Percentiles rank a stretch among this genome's conserved stretches.
phyloP scores from a whole-genome alignment of 2,329 filamentous ascomycete genomes.

The Purpureocillium takamizusanense region DNA sequence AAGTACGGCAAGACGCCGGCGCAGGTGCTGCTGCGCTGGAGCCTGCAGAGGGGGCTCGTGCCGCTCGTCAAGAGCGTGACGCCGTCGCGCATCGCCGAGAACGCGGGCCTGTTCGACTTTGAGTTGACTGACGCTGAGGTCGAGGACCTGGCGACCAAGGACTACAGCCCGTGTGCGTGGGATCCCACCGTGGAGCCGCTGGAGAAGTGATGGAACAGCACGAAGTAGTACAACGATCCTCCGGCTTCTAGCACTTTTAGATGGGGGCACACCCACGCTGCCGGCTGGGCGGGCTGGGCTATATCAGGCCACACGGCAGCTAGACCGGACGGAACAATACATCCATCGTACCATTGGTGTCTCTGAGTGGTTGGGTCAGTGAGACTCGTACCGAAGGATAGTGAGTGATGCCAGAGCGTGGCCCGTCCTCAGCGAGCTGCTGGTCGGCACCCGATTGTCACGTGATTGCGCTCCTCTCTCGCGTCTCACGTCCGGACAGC shows the following conservation, averaged over 20 bases:
- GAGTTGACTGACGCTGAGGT: slow-evolving; percentile 45
- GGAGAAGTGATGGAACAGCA: slow-evolving; percentile 23
- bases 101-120: slow-evolving; percentile 47
- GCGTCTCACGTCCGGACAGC: slow-evolving; percentile 3
- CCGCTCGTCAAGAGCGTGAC: slow-evolving; percentile 69
- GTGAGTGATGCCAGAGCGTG: too few species aligned
- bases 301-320: not conserved
- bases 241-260: too few species aligned
- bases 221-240: too few species aligned
- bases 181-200: slow-evolving; percentile 42
- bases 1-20: slow-evolving; percentile 68
- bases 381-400: too few species aligned
- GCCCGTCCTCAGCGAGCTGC: not conserved
- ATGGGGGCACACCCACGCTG: too few species aligned
- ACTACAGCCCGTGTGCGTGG: slow-evolving; percentile 48
- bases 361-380: too few species aligned
- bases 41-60: slow-evolving; percentile 67
- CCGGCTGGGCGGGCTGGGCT: too few species aligned
- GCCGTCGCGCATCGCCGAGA: slow-evolving; percentile 56
- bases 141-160: slow-evolving; percentile 35
- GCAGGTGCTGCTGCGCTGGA: slow-evolving; percentile 74
- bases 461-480: slow-evolving; percentile 9
- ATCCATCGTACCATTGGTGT: too few species aligned
- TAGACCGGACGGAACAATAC: not conserved
- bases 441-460: slow-evolving; percentile 1